Conservation (phyloP, 192 early-diverging fungal genomes). For the Coemansia sp. region DNA sequence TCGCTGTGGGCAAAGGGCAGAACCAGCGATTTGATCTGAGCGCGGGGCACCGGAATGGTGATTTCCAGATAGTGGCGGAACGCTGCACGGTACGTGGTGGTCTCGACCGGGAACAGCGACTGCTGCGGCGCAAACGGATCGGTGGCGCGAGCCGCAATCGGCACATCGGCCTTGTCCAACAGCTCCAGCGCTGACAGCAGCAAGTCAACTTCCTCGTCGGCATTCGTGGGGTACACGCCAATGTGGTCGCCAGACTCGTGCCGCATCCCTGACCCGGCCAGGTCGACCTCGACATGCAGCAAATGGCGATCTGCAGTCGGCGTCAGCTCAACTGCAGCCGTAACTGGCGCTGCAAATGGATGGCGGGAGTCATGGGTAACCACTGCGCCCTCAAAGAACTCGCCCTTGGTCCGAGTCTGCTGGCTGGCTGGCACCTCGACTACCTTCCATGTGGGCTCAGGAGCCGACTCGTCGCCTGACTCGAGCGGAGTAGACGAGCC, state of each 20-base stretch:
- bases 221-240: conserved; percentile 88
- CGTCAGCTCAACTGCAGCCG: conserved; percentile 68
- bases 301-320: conserved; percentile 71
- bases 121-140: conserved; percentile 75
- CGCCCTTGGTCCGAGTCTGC: conserved; percentile 44
- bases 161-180: conserved; percentile 63
- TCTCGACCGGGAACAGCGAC: conserved; percentile 84
- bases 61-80: conserved; percentile 94
- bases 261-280: conserved; percentile 73
- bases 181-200: conserved; percentile 66
- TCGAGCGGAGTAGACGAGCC: conserved; percentile 51
- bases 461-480: conserved; percentile 29
- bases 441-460: conserved; percentile 58
- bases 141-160: conserved; percentile 69
- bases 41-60: conserved; percentile 67
- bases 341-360: conserved; percentile 75
- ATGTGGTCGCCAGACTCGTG: conserved; percentile 96
- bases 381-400: conserved; percentile 24
- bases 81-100: conserved; percentile 79
- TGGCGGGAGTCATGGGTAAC: conserved; percentile 81
- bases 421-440: conserved; percentile 54
- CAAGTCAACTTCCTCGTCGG: conserved; percentile 70
- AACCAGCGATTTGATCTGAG: conserved; percentile 62
- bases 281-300: conserved; percentile 92
- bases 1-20: conserved; percentile 61